Percentiles rank a stretch among this genome's conserved stretches.
Evolutionary conservation across 768 basidiomycete genomes (phyloP).

Genomic region (Termitomyces sp.): DNA sequence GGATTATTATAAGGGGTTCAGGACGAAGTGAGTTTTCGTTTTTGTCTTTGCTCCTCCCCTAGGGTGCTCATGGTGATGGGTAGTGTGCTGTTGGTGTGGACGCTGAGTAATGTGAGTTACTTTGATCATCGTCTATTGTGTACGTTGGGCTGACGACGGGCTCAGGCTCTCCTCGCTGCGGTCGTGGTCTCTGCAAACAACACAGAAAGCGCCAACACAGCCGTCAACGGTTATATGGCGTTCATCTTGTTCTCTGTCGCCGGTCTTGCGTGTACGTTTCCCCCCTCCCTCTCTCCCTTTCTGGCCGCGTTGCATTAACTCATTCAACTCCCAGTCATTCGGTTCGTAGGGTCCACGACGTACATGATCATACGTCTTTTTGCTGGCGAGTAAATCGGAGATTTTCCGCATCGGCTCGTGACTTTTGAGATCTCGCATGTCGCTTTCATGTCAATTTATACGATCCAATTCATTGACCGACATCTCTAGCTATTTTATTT

Average conservation of each 20-base stretch:
- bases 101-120: slow-evolving; percentile 68
- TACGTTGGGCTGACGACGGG: slow-evolving; percentile 6
- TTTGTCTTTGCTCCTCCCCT: slow-evolving; percentile 3
- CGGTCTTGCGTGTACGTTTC: slow-evolving; percentile 75
- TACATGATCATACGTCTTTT: slow-evolving; percentile 88
- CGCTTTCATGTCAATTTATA: no score
- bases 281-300: neutral
- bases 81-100: slow-evolving; percentile 74
- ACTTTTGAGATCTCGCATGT: no score
- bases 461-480: no score
- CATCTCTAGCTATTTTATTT: no score
- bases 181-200: slow-evolving; percentile 58
- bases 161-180: slow-evolving; percentile 67
- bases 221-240: slow-evolving; percentile 85
- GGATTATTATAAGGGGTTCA: slow-evolving; percentile 85
- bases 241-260: slow-evolving; percentile 88
- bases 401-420: no score
- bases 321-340: slow-evolving; percentile 54
- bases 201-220: slow-evolving; percentile 46
- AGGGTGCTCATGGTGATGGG: slow-evolving; percentile 30
- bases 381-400: slow-evolving; percentile 72
- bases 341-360: slow-evolving; percentile 76
- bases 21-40: slow-evolving; percentile 70
- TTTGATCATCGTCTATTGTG: neutral
- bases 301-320: neutral